Percentiles rank a stretch among this genome's conserved stretches.
Conservation (phyloP, 331 rosid genomes). For the Spiraea crenata region DNA sequence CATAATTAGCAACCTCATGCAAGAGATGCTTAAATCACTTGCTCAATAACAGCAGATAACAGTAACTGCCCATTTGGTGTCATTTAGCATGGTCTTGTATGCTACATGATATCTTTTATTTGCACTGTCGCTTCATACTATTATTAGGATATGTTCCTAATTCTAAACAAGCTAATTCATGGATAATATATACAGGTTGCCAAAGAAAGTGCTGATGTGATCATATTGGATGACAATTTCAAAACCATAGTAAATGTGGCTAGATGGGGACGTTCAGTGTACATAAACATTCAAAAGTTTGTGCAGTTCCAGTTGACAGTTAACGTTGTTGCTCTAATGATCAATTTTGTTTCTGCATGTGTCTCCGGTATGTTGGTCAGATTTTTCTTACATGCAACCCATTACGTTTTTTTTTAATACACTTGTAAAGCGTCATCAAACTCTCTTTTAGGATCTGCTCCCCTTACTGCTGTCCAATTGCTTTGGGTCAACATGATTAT, state of each 20-base stretch:
- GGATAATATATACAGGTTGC: slow-evolving; percentile 65
- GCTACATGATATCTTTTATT: not conserved
- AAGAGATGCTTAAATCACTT: not conserved
- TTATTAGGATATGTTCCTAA: not conserved
- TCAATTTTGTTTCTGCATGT: slow-evolving; percentile 90
- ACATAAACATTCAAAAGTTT: slow-evolving; percentile 91
- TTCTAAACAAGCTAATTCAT: slow-evolving; percentile 8
- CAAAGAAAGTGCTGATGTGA: slow-evolving; percentile 86
- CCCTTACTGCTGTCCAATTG: slow-evolving; percentile 91
- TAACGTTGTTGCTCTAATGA: slow-evolving; percentile 81
- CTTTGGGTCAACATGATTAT: slow-evolving; percentile 98
- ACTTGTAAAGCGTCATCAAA: not conserved
- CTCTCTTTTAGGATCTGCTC: slow-evolving; percentile 77
- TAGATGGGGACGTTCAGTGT: slow-evolving; percentile 92
- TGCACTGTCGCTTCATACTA: not conserved
- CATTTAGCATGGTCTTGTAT: not conserved
- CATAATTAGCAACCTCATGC: not conserved
- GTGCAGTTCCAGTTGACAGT: slow-evolving; percentile 97
- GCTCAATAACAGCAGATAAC: not conserved
- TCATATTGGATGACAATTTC: slow-evolving; percentile 89
- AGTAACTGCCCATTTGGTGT: not conserved
- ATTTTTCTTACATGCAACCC: not conserved
- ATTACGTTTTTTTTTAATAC: slow-evolving; percentile 12
- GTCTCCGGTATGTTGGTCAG: slow-evolving; percentile 61
- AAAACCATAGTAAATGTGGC: slow-evolving; percentile 76